Evolutionary conservation across 164 flowering plant genomes (phyloP), one percentile per base, ranked within the genome.

Genomic region (Taxillus chinensis): DNA sequence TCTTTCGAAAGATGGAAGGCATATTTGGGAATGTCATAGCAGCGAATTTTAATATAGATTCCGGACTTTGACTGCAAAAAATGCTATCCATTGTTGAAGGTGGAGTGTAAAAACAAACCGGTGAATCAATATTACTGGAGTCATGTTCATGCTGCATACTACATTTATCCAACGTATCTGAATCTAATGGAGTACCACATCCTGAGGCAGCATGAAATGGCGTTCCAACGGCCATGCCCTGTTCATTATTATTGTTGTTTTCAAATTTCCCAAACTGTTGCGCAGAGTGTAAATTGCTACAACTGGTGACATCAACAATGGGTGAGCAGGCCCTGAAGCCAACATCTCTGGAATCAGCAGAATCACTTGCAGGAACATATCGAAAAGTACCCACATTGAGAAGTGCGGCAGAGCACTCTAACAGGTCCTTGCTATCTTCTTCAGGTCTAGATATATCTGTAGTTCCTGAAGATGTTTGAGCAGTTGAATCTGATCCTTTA

Each of bases 1-100:
- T 82, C 72, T 85, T 95, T 55, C 96, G 70, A 39, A 89, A 65
- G 60, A 95, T 95, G 58, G 97, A 87, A 68, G 99, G 99, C 64
- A 93, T 87, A 64, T 82, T 84, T 4, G 87, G 84, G 62, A 83
- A 95, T 61, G 76, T 90, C 76, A 58, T 77, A 13, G 99, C 97
- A 62, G 99, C 99, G 61, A 73, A 74, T 75, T 70, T 83, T 67
- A 95, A 68, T 50, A 90, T 77, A 51, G 87, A 84, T 69, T 84
- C 93, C 11, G 87, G 89, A 67, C 80, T 83, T 55, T 60, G 79
- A 39, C 61, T 51, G 57, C 64, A 66, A 39, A 71, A 63, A 64
- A 65, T 59, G 62, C 70, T 56, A 68, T 71, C 57, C 71, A 77
- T 84, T 64, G 53, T 72, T 66, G 75, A 71, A 70, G 96, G 86